Conservation (phyloP, 768 basidiomycete species). For the Exsudoporus frostii region DNA sequence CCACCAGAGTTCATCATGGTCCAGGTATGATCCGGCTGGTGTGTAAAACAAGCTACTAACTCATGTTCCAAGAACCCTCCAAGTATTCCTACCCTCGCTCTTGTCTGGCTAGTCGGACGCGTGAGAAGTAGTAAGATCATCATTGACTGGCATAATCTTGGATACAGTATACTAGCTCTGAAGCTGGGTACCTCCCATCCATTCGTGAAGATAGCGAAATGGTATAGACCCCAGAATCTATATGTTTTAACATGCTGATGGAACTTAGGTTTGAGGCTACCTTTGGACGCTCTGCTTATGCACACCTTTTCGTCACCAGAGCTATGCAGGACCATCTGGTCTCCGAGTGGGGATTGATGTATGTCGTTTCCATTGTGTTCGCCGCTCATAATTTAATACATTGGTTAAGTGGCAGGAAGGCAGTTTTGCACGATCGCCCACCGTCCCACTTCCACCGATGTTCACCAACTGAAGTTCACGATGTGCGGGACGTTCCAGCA, state of each 20-base stretch:
- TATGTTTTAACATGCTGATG: constrained; percentile 2
- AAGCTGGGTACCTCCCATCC: constrained; percentile 66
- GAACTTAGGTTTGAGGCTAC: constrained; percentile 69
- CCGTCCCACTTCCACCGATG: constrained; percentile 78
- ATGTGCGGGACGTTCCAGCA: constrained; percentile 42
- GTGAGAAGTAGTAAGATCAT: constrained; percentile 81
- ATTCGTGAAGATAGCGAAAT: constrained; percentile 71
- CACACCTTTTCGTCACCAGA: constrained; percentile 89
- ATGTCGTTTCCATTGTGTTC: constrained; percentile 28
- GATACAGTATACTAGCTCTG: constrained; percentile 87
- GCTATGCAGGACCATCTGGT: constrained; percentile 77
- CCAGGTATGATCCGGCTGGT: constrained; percentile 56
- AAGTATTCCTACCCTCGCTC: constrained; percentile 86
- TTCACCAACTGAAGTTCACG: constrained; percentile 69
- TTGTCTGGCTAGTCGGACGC: constrained; percentile 71
- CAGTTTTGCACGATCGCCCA: constrained; percentile 86
- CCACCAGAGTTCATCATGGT: constrained; percentile 85
- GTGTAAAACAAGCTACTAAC: background rate
- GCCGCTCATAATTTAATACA: constrained; percentile 4
- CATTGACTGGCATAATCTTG: constrained; percentile 99
- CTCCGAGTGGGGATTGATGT: constrained; percentile 76
- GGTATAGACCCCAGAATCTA: constrained; percentile 42
- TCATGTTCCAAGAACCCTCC: constrained; percentile 77
- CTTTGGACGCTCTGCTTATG: constrained; percentile 80
- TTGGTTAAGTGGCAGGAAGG: constrained; percentile 62